phyloP scores from a whole-genome alignment of 2,329 filamentous ascomycete species.

The Nannizzia gypsea region DNA sequence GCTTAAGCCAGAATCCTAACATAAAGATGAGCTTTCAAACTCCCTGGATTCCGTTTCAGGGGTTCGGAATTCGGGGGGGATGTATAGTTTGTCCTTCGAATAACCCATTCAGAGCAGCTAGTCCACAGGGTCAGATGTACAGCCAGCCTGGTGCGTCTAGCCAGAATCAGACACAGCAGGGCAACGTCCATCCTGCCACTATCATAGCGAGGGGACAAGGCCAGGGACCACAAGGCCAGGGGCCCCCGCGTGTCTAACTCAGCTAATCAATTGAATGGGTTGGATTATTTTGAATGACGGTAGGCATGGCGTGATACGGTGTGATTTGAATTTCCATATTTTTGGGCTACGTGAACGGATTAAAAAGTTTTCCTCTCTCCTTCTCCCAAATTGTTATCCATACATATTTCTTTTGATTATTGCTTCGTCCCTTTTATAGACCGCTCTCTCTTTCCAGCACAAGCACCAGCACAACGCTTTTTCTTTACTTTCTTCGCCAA shows the following conservation, averaged over 20 bases:
- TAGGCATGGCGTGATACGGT: neutral
- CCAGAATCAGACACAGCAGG: neutral
- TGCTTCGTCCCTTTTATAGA: neutral
- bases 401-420: neutral
- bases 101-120: neutral
- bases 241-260: neutral
- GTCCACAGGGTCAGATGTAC: neutral
- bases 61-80: constrained; percentile 71
- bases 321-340: neutral
- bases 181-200: neutral
- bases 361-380: neutral
- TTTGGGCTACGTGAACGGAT: neutral
- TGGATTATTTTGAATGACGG: neutral
- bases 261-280: neutral
- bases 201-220: neutral
- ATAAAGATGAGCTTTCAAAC: constrained; percentile 69
- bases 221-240: neutral
- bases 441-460: neutral
- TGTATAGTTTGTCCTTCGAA: constrained; percentile 58
- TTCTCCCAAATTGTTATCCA: neutral
- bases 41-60: constrained; percentile 54
- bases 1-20: neutral
- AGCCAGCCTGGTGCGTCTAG: neutral
- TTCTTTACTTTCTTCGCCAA: neutral
- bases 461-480: neutral